Percentiles rank a stretch among this genome's conserved stretches.
phyloP scores from a whole-genome alignment of 805 yeast genomes.

The Kazachstania psychrophila region DNA sequence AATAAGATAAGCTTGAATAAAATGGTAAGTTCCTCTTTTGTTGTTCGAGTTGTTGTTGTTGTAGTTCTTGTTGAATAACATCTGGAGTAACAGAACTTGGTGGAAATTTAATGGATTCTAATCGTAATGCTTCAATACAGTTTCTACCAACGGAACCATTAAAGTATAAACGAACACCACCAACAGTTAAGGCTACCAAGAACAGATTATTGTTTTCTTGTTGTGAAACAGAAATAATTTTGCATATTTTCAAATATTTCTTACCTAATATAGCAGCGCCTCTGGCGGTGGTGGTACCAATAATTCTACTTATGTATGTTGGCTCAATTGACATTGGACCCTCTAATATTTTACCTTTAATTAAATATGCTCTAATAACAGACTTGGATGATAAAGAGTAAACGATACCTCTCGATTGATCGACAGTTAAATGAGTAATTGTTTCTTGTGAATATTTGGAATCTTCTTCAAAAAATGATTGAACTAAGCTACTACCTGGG shows the following conservation, averaged over 20 bases:
- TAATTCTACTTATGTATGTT: conserved; percentile 31
- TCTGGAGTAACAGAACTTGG: conserved; percentile 36
- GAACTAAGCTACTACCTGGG: conserved; percentile 33
- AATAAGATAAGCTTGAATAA: conserved; percentile 21
- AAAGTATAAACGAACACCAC: conserved; percentile 69
- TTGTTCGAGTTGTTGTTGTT: conserved; percentile 33
- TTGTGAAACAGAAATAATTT: conserved; percentile 34
- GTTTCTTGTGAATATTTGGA: conserved; percentile 40
- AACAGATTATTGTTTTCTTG: conserved; percentile 61
- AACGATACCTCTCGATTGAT: conserved; percentile 64
- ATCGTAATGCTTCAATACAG: conserved; percentile 33
- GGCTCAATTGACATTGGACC: conserved; percentile 34
- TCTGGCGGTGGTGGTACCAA: conserved; percentile 37
- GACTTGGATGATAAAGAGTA: conserved; percentile 80
- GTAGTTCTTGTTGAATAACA: conserved; percentile 25
- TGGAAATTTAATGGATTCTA: conserved; percentile 53
- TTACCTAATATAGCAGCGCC: conserved; percentile 48
- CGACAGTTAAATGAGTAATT: conserved; percentile 58
- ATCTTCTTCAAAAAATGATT: conserved; percentile 30
- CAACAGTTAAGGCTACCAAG: conserved; percentile 67
- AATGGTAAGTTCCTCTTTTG: conserved; percentile 30
- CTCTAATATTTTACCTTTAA: conserved; percentile 34
- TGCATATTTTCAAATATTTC: conserved; percentile 51
- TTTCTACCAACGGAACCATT: conserved; percentile 34
- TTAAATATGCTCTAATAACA: conserved; percentile 67